Conservation (phyloP, 192 early-diverging fungal species). For the Spizellomyces punctatus region DNA sequence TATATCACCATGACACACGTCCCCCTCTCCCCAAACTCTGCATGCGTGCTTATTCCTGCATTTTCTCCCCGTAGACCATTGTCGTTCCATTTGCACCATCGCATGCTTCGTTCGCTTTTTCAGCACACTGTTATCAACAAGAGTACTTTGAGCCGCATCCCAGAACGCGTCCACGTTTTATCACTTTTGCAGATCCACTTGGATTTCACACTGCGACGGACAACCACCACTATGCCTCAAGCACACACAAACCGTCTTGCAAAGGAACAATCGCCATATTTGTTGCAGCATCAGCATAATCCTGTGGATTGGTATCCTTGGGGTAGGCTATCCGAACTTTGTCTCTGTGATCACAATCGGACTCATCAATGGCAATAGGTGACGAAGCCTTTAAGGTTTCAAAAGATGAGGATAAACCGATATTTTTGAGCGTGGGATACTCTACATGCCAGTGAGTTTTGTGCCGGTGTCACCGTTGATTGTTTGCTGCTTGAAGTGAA, state of each 20-base stretch:
- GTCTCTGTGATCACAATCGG: background rate
- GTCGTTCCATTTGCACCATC: too few relatives aligned
- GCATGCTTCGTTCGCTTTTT: too few relatives aligned
- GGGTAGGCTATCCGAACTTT: constrained; percentile 16
- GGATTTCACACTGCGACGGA: background rate
- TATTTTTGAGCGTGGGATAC: constrained; percentile 69
- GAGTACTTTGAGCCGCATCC: too few relatives aligned
- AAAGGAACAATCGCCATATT: constrained; percentile 61
- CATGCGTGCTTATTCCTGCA: too few relatives aligned
- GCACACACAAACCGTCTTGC: constrained; percentile 52
- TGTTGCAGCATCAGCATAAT: constrained; percentile 56
- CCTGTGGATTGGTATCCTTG: constrained; percentile 73
- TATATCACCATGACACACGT: too few relatives aligned
- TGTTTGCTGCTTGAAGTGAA: too few relatives aligned
- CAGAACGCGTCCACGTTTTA: too few relatives aligned
- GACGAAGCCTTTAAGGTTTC: constrained; percentile 63
- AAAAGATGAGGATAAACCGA: constrained; percentile 55
- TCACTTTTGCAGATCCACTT: too few relatives aligned
- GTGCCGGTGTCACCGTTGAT: too few relatives aligned
- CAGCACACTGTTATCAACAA: too few relatives aligned
- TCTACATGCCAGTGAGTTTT: constrained; percentile 40
- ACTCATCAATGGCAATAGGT: constrained; percentile 14
- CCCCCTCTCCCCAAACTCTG: too few relatives aligned
- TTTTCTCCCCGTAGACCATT: too few relatives aligned
- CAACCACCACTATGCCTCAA: background rate